A percentile compares a stretch with the other conserved stretches of the same genome.
phyloP scores from a whole-genome alignment of 129 eudicot species.

The carrot (Daucus carota) region DNA sequence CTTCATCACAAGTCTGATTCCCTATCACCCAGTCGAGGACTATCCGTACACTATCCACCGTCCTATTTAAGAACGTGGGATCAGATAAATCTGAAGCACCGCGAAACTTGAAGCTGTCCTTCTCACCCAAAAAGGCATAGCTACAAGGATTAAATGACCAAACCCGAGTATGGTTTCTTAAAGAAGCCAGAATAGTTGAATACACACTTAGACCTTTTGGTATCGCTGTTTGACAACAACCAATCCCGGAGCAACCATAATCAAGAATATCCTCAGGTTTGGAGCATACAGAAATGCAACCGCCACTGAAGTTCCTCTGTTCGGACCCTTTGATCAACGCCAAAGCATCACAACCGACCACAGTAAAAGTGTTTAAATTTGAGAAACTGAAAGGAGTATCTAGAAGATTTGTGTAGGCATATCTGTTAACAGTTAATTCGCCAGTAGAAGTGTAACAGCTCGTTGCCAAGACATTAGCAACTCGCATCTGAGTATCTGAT shows the following conservation, averaged over 20 bases:
- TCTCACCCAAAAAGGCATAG: not conserved
- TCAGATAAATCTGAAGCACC: too few species aligned
- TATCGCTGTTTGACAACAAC: not conserved
- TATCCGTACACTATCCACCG: not conserved
- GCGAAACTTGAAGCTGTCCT: too few species aligned
- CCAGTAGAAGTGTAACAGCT: not conserved
- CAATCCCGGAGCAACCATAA: not conserved
- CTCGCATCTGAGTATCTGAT: not conserved
- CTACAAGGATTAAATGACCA: not conserved
- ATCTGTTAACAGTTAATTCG: not conserved
- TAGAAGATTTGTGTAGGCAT: not conserved
- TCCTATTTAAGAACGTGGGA: not conserved
- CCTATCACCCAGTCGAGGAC: not conserved
- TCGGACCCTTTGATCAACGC: not conserved
- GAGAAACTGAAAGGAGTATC: not conserved
- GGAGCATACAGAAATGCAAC: not conserved
- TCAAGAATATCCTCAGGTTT: too few species aligned
- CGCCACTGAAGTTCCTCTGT: not conserved
- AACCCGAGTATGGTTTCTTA: not conserved
- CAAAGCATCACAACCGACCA: not conserved
- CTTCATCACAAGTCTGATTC: not conserved
- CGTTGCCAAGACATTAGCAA: not conserved
- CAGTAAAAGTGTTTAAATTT: not conserved
- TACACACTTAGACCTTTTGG: not conserved
- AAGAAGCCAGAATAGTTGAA: not conserved